Evolutionary conservation across 1,284 basidiomycete genomes (phyloP).

Genomic region (Sanghuangporus baumii): DNA sequence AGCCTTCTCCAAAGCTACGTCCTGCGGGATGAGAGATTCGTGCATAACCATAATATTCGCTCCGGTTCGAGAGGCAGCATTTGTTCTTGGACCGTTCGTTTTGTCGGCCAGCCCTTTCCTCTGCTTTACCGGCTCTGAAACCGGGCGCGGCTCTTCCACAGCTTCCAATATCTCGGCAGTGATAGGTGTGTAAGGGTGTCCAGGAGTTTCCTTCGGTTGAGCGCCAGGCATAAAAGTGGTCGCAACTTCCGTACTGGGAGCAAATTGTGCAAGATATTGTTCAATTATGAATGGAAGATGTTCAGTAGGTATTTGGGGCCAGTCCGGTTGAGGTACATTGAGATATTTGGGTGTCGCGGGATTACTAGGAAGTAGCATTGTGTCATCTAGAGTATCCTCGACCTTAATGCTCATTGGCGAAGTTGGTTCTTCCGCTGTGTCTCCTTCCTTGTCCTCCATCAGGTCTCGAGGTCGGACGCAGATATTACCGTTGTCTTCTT

Average conservation of each 20-base stretch:
- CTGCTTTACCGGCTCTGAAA: not conserved
- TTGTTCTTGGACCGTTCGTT: not conserved
- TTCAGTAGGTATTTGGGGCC: not conserved
- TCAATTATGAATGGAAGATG: conserved; percentile 19
- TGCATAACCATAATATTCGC: conserved; percentile 7
- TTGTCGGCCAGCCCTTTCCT: conserved; percentile 5
- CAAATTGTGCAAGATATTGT: conserved; percentile 15
- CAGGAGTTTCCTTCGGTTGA: conserved; percentile 6
- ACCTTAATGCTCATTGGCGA: not conserved
- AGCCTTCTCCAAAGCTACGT: conserved; percentile 35
- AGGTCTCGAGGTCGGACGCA: conserved; percentile 46
- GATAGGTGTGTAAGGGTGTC: conserved; percentile 2
- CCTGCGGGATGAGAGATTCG: conserved; percentile 7
- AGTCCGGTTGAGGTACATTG: not conserved
- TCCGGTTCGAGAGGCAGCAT: not conserved
- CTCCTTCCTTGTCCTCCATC: conserved; percentile 19
- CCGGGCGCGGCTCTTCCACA: not conserved
- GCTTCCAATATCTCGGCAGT: conserved; percentile 4
- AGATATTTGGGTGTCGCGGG: not conserved
- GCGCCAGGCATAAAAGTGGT: not conserved
- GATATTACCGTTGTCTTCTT: conserved; percentile 22
- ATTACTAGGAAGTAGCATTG: conserved; percentile 10
- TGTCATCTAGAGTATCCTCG: not conserved
- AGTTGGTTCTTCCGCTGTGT: not conserved
- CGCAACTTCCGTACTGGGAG: not conserved